Base-by-base conservation (phyloP, 805 yeast species). In the Metschnikowia aberdeeniae region DNA sequence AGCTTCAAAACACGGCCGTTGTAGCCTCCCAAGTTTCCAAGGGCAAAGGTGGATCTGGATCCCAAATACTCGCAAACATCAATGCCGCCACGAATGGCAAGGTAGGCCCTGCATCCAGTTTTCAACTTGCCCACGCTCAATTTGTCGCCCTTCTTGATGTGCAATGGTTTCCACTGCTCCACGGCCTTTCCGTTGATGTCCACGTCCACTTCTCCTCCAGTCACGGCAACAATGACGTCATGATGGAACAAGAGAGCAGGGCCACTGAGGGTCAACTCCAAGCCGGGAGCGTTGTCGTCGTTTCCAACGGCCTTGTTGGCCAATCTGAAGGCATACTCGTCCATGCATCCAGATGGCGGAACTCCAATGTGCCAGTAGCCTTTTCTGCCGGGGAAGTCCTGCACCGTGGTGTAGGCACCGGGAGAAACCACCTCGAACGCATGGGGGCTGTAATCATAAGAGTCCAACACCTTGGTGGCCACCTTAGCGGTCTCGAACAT, bases 311-410 rank as follows among this genome's bases (percentile, higher is more conserved):
- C 81, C 61, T 86, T 73, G 72, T 92, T 92, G 17, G 96, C 97
- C 51, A 88, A 64, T 58, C 97, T 77, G 72, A 90, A 90, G 4
- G 97, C 82, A 58, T 83, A 90, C 49, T 82, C 79, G 67, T 92
- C 99, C 98, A 92, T 93, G 48, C 98, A 97, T 37, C 99, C 99
- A 34, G 96, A 88, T 6, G 98, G 98, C 22, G 99, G 99, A 45
- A 92, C 98, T 63, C 99, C 99, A 55, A 86, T 78, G 60, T 86
- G 81, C 95, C 95, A 86, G 63, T 75, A 75, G n/a, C 89, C 84
- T 44, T 74, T 73, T 72, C 99, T 83, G 42, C 95, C 96, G 13
- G 96, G 95, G 65, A 82, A 93, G 66, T 93, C 99, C 70, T 92
- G 99, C 40, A 92, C 92, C 3, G 97, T 87, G 31, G 98, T 92